Base-by-base conservation (phyloP, 169 alveolate species). In the Plasmodium reichenowi region DNA sequence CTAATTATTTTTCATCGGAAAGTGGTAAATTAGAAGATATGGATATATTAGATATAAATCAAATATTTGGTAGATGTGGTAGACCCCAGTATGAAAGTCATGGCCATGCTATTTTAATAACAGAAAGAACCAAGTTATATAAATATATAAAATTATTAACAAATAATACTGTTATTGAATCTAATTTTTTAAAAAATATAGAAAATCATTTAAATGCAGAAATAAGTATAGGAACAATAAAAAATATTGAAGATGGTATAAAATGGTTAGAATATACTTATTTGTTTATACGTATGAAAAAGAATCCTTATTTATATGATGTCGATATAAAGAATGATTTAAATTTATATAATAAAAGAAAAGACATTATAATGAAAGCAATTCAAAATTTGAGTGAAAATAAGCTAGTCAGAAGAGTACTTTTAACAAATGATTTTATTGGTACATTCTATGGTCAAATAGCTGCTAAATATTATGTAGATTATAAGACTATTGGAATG, bases 21-120 rank as follows among this genome's bases (percentile, higher is more conserved):
- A 94, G 96, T 91, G 99, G 99, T 26, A 96, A 95, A 73, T 97
- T 99, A 98, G 95, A 96, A 26, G 99, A 99, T 94, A 90, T 99
- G 59, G 95, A 98, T 54, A 98, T 99, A 32, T 94, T 98, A 95
- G 99, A 99, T 91, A 96, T 99, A 89, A 90, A 98, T 64, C 99
- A 99, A 95, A 99, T 99, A 99, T 96, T 99, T 95, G 99, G 99
- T 15, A 95, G 99, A 74, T 99, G 99, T 13, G 99, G 99, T 5
- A 96, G 99, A 71, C 99, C 99, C 0, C 99, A 97, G 88, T 98
- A 96, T 92, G 99, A 99, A 95, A 97, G 96, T 56, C 93, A 95
- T 47, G 99, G 99, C 22, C 99, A 98, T 47, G 95, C 95, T 6
- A 67, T 94, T 58, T 80, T 94, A 48, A 89, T 94, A 48, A 94